A percentile compares a stretch with the other conserved stretches of the same genome.
phyloP scores from a whole-genome alignment of 2,329 filamentous ascomycete species.

The Fusarium albosuccineum region DNA sequence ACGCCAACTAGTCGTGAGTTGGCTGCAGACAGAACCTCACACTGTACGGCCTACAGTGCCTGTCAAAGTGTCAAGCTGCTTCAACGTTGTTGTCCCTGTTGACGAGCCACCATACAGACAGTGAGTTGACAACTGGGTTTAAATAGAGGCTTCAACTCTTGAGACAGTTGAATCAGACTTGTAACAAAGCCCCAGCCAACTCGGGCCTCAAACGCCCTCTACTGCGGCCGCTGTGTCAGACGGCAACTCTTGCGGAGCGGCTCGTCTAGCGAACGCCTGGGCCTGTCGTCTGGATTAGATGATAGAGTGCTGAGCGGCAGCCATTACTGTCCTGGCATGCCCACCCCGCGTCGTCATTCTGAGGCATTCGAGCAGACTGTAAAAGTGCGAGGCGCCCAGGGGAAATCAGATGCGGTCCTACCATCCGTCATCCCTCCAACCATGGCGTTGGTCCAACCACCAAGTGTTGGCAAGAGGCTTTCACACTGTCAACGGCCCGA shows the following conservation, averaged over 20 bases:
- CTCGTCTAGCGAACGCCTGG: too few species aligned
- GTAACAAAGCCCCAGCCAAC: slow-evolving; percentile 16
- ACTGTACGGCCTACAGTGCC: too few species aligned
- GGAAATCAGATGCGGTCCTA: slow-evolving; percentile 36
- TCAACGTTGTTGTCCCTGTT: neutral
- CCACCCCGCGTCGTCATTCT: slow-evolving; percentile 30
- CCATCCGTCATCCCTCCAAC: slow-evolving; percentile 38
- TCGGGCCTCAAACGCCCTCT: neutral
- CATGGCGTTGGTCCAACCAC: slow-evolving; percentile 39
- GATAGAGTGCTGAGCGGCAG: neutral
- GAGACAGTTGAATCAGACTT: slow-evolving; percentile 17
- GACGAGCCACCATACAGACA: neutral
- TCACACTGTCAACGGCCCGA: slow-evolving; percentile 49
- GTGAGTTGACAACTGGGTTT: neutral
- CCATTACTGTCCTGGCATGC: neutral
- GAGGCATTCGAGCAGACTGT: slow-evolving; percentile 24
- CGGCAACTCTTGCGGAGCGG: slow-evolving; percentile 12
- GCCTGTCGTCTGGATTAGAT: slow-evolving; percentile 2
- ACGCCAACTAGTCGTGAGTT: too few species aligned
- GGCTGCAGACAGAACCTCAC: too few species aligned
- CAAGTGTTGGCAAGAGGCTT: slow-evolving; percentile 39
- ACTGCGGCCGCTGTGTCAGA: slow-evolving; percentile 31
- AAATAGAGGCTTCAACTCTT: slow-evolving; percentile 13
- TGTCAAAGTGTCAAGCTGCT: too few species aligned
- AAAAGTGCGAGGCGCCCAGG: slow-evolving; percentile 33